Evolutionary conservation across 352 stramenopile species (phyloP), one percentile per base, ranked within the genome.

Genomic region (Pythium angustatum): DNA sequence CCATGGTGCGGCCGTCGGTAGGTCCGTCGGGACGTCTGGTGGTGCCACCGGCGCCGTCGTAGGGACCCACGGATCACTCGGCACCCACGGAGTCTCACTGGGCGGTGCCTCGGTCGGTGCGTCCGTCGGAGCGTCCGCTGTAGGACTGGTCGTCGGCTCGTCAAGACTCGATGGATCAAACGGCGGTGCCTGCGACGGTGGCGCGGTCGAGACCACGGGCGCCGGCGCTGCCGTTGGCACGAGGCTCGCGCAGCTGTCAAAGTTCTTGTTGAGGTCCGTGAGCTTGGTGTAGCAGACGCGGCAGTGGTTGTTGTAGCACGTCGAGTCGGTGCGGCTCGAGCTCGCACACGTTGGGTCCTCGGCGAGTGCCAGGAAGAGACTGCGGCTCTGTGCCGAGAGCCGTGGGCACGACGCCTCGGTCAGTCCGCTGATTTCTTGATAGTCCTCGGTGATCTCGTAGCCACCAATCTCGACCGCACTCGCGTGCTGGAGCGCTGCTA

Each of bases 221-320:
- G 53, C 24, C 27, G 53, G 24, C 24, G 27, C 24, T 3, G 43
- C 36, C 55, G 40, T 52, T 27, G 11, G 7, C 8, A 8, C 55
- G 28, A 62, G 28, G 12, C 26, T 33, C 17, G 22, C 55, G 43
- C 55, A 62, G 43, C 43, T 36, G 28, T 40, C 55, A 19, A 62
- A 62, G 21, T 40, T 47, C 41, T 51, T 52, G 55, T 62, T 62
- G 19, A 62, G 19, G 11, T 62, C 44, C 10, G 55, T 62, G 8
- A n/a, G 40, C 28, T 19, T 34, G 12, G 55, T 62, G 19, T 26
- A 62, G 41, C 55, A 62, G 14, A 62, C 30, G 28, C 55, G 55
- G 28, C 55, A 62, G 41, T 62, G 40, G 15, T 14, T 40, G 31
- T 54, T 62, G 55, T 53, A 62, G 43, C 55, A 62, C 41, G 55